Evolutionary conservation across 176 grass and related monocot genomes (phyloP), one percentile per base, ranked within the genome.

Genomic region (Olyra latifolia): DNA sequence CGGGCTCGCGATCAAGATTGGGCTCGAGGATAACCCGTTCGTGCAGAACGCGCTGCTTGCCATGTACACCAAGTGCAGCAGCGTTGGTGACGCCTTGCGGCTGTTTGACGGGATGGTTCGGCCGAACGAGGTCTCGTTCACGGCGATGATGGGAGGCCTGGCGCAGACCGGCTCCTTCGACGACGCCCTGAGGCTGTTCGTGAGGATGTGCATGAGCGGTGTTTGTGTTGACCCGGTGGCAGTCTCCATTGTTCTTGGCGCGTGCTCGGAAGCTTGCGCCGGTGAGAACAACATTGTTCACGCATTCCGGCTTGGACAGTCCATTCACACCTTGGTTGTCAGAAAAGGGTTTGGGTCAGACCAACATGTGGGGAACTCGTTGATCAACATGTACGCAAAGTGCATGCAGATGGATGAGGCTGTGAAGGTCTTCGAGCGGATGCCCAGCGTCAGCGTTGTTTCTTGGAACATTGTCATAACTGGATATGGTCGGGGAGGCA

Each of bases 401-500:
- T 64, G 66, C 76, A 78, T 78, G 63, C 32, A 77, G 38, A 90
- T 92, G 74, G 81, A 90, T 8, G 87, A 91, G 38, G 91, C 94
- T 66, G 48, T 88, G 42, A 62, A 79, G 80, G 82, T 88, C 44
- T 97, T 97, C 22, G 59, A 83, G 32, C 70, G 79, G 15, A 49
- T 94, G 79, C 75, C 81, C 52, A 69, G 20, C 38, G 6, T 90
- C 65, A 97, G 69, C 64, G 79, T 92, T 19, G 89, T 97, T 39
- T 97, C 94, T 57, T 97, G 91, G 87, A 97, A 97, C 84, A 93
- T 94, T 74, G 62, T 97, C 81, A 90, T 97, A 82, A 78, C 91
- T 69, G 91, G 89, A 73, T 94, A 86, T 60, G 89, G 89, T 35
- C 91, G 90, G 66, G 73, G 48, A 46, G 84, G 84, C 56, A 70